Evolutionary conservation across 2,329 filamentous ascomycete species (phyloP), one percentile per base, ranked within the genome.

Genomic region (Calonectria honghensis): DNA sequence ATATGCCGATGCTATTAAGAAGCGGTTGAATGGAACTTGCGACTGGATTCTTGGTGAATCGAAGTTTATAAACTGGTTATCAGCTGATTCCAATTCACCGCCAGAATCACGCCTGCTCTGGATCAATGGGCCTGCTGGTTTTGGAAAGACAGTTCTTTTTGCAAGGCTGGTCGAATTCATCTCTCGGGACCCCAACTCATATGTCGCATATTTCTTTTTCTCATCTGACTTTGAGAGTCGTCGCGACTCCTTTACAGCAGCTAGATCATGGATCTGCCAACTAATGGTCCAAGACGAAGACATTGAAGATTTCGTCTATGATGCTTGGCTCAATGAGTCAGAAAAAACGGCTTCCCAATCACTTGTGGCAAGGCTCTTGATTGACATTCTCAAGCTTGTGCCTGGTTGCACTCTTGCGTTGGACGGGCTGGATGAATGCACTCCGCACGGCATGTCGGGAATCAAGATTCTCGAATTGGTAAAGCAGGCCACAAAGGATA

Each of bases 391-490:
- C 0, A 64, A 64, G 0, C 31, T 29, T 1, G 39, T 81, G 5
- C 78, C 81, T 0, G 50, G 31, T 0, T 83, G 77, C 3, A 71
- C 64, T 0, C 79, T 85, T 7, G 37, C 85, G 0, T 35, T 83
- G 0, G 84, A 86, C 45, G 84, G 85, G 0, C 73, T 86, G 14
- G 84, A 86, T 18, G 84, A 86, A 70, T 86, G 82, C 4, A 70
- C 69, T n/a, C 50, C 32, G 0, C 32, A 29, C 0, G 24, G 52
- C 29, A 39, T 11, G 3, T 77, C 76, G 0, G 66, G 80, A 1
- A 14, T 65, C 0, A 35, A 35, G 0, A 83, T 84, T 50, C 41
- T 84, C 2, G 29, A 68, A 0, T 76, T 66, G 1, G 13, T 82
- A 1, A 73, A 24, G 3, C 1, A 63, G 0, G 72, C 76, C 0